These are phyloP conservation scores for Przewalskia tangutica DNA, from an alignment of 257 asterid genomes.

Conservation along the genomic window DNA sequence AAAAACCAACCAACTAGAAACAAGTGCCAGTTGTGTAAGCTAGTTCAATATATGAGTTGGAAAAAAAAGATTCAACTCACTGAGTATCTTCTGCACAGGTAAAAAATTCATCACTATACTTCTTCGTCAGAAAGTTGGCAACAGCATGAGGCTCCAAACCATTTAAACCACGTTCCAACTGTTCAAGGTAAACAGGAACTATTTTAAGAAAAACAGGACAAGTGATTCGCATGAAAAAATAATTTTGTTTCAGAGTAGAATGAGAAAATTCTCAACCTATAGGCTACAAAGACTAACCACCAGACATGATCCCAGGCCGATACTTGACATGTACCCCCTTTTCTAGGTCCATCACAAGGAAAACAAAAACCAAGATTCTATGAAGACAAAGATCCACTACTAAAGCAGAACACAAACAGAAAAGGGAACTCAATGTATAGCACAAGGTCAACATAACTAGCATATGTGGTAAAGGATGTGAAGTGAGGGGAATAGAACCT, in stretches of 20 bases:
- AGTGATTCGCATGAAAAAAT: not conserved
- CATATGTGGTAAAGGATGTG: not conserved
- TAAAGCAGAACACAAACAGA: not conserved
- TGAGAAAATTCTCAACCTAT: not conserved
- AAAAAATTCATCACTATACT: conserved; percentile 46
- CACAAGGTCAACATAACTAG: not conserved
- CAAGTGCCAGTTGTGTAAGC: not conserved
- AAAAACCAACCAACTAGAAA: not conserved
- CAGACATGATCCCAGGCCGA: not conserved
- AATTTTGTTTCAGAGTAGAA: not conserved
- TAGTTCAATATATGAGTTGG: not conserved
- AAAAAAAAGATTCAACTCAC: conserved; percentile 32
- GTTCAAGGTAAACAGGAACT: conserved; percentile 11
- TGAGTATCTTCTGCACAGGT: conserved; percentile 54
- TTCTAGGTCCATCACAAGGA: too few species aligned
- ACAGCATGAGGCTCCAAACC: conserved; percentile 69
- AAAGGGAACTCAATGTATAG: not conserved
- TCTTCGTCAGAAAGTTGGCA: conserved; percentile 55
- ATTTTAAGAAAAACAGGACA: not conserved
- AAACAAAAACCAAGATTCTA: too few species aligned
- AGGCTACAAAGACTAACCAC: not conserved
- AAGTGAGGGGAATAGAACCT: not conserved
- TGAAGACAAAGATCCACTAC: not conserved
- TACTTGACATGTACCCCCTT: too few species aligned
- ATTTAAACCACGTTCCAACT: conserved; percentile 73